phyloP scores from a whole-genome alignment of 495 filamentous ascomycete genomes.

The Penicillium pulvis region DNA sequence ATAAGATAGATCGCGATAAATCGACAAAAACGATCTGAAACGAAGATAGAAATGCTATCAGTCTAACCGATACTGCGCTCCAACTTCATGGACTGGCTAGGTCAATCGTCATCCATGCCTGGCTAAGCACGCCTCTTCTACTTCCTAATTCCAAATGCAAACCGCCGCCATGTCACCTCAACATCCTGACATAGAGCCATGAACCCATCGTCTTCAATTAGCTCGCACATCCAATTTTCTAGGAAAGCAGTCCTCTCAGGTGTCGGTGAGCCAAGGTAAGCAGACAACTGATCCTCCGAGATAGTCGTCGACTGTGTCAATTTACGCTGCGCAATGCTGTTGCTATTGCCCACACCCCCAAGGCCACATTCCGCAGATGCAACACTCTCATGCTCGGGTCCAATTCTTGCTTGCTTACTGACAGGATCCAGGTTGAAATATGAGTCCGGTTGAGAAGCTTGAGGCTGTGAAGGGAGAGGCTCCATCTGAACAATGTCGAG shows the following conservation, averaged over 20 bases:
- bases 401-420: background rate
- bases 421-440: background rate
- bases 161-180: constrained; percentile 46
- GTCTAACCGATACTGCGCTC: background rate
- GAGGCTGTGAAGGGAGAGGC: constrained; percentile 1
- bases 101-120: background rate
- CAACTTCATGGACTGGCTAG: background rate
- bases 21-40: no score
- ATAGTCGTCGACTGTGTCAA: background rate
- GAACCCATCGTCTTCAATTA: constrained; percentile 49
- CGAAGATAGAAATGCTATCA: no score
- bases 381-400: background rate
- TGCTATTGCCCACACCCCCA: background rate
- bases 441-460: background rate
- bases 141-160: constrained; percentile 38
- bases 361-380: background rate
- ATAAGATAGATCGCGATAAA: no score
- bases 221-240: constrained; percentile 47
- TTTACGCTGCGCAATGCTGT: background rate
- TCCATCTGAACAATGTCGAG: constrained; percentile 4
- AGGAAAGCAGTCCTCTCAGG: constrained; percentile 38
- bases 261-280: constrained; percentile 35
- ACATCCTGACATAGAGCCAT: constrained; percentile 45
- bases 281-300: constrained; percentile 33
- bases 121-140: background rate